Percentiles rank a stretch among this genome's conserved stretches.
Evolutionary conservation across 139 green algal genomes (phyloP).

Genomic region (Gonium pectorale): DNA sequence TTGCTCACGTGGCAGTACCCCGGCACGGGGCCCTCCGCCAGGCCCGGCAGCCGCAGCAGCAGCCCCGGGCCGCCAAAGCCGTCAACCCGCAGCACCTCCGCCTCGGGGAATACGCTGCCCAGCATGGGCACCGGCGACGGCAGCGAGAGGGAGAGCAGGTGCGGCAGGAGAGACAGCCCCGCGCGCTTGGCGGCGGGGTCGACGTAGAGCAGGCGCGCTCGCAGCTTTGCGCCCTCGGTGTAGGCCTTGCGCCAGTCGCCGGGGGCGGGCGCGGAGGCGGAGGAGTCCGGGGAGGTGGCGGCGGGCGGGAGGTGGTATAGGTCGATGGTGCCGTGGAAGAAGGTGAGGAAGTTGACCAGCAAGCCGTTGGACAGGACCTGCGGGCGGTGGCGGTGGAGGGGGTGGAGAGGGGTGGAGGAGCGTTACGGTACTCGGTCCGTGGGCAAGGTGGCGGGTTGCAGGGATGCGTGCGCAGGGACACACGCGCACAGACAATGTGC

Average conservation of each 20-base stretch:
- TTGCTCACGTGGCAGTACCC: constrained; percentile 88
- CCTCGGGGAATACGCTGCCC: constrained; percentile 56
- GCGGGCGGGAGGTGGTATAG: constrained; percentile 79
- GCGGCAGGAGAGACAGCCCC: constrained; percentile 82
- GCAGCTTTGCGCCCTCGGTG: constrained; percentile 51
- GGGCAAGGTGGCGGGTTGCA: too few species aligned
- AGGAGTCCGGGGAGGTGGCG: not conserved
- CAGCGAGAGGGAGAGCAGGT: constrained; percentile 56
- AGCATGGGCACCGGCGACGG: constrained; percentile 56
- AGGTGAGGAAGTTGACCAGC: constrained; percentile 88
- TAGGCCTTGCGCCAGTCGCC: not conserved
- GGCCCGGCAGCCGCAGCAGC: constrained; percentile 73
- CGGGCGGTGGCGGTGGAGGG: not conserved
- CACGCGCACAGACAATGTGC: too few species aligned
- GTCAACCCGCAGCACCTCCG: constrained; percentile 80
- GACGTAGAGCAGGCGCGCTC: constrained; percentile 88
- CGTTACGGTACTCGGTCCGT: too few species aligned
- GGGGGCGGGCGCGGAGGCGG: not conserved
- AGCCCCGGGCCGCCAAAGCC: constrained; percentile 67
- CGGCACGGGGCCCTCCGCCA: not conserved
- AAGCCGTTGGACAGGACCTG: constrained; percentile 85
- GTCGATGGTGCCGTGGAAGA: constrained; percentile 92
- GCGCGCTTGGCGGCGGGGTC: constrained; percentile 80
- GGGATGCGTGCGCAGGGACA: too few species aligned
- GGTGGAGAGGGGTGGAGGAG: too few species aligned